These are phyloP conservation scores for Scheffersomyces parashehatae DNA, from an alignment of 1,139 yeast genomes.

Conservation along the genomic window DNA sequence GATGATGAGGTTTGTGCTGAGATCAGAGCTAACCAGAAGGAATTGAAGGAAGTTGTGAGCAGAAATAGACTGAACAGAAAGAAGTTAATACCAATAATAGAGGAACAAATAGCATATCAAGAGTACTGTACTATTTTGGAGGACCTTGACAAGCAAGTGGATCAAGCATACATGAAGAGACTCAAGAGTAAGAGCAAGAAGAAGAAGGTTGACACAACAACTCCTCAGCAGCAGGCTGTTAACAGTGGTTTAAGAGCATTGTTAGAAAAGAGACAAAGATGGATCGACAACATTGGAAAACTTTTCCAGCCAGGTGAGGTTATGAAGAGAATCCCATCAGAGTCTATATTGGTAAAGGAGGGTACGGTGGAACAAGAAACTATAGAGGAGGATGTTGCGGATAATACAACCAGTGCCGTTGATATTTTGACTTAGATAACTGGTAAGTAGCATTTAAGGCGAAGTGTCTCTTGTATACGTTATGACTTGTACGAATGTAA, in stretches of 20 bases:
- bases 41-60: constrained; percentile 60
- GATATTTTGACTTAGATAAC: not conserved
- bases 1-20: constrained; percentile 95
- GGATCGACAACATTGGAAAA: constrained; percentile 90
- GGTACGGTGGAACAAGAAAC: constrained; percentile 41
- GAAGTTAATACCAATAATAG: constrained; percentile 69
- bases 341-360: constrained; percentile 48
- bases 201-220: constrained; percentile 54
- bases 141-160: constrained; percentile 94
- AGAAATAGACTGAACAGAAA: constrained; percentile 71
- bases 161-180: constrained; percentile 87
- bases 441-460: not conserved
- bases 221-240: constrained; percentile 53
- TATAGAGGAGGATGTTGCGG: constrained; percentile 41
- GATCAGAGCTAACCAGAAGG: constrained; percentile 68
- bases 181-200: constrained; percentile 81
- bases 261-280: constrained; percentile 80
- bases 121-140: constrained; percentile 88
- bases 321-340: constrained; percentile 75
- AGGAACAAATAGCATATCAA: constrained; percentile 92
- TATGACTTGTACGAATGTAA: too few species aligned
- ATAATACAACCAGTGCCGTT: constrained; percentile 20
- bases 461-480: too few species aligned
- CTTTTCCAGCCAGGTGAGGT: constrained; percentile 68
- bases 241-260: constrained; percentile 77